phyloP scores from a whole-genome alignment of 768 basidiomycete genomes.

The Xerocomellus intermedius region DNA sequence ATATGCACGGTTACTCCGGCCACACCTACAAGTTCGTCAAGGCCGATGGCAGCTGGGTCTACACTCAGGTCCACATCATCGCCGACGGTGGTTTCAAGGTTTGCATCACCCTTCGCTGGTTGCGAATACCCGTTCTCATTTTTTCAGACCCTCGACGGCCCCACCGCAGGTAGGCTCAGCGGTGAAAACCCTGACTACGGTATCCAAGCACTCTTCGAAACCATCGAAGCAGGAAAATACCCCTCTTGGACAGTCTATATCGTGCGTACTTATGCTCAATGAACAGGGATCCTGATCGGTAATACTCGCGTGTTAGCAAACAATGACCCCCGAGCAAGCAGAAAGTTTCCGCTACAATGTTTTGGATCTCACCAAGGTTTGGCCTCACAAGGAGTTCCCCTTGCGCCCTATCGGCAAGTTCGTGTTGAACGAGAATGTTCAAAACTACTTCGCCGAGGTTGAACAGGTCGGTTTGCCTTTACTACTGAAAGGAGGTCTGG shows the following conservation, averaged over 20 bases:
- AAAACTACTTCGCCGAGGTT: conserved; percentile 93
- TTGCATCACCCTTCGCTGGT: not conserved
- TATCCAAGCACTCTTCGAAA: conserved; percentile 71
- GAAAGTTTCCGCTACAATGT: conserved; percentile 89
- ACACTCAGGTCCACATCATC: conserved; percentile 82
- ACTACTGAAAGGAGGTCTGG: conserved; percentile 16
- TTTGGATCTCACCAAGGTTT: conserved; percentile 88
- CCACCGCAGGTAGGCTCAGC: conserved; percentile 60
- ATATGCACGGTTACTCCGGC: conserved; percentile 90
- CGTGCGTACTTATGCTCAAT: conserved; percentile 39
- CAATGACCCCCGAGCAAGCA: conserved; percentile 90
- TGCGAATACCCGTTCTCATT: not conserved
- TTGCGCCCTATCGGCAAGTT: conserved; percentile 85
- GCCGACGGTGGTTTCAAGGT: conserved; percentile 83
- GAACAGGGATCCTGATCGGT: not conserved
- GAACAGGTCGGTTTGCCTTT: conserved; percentile 68
- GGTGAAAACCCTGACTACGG: conserved; percentile 86
- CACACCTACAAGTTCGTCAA: conserved; percentile 91
- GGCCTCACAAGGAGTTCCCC: conserved; percentile 88
- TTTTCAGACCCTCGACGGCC: conserved; percentile 64
- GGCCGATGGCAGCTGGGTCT: conserved; percentile 78
- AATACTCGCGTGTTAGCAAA: conserved; percentile 55
- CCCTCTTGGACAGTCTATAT: conserved; percentile 90
- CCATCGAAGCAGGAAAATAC: conserved; percentile 77
- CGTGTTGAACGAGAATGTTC: conserved; percentile 71